Conservation (phyloP, 805 yeast species). For the Candida manassasensis region DNA sequence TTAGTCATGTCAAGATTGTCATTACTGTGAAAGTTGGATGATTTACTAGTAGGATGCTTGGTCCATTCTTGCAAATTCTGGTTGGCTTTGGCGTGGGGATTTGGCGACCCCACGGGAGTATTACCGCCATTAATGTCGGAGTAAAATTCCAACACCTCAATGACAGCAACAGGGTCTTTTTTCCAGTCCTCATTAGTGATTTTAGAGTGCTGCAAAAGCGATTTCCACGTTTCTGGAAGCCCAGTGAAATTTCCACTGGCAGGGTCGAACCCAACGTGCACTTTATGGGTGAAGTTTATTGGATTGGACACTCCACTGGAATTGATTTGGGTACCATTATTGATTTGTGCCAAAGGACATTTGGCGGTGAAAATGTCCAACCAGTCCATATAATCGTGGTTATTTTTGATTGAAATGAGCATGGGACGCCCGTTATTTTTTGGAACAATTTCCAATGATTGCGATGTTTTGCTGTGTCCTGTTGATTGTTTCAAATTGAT, state of each 20-base stretch:
- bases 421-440: constrained; percentile 54
- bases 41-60: constrained; percentile 15
- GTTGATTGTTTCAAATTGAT: constrained; percentile 57
- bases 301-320: constrained; percentile 74
- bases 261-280: constrained; percentile 84
- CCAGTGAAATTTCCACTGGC: constrained; percentile 57
- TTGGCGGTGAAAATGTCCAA: constrained; percentile 79
- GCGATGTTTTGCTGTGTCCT: constrained; percentile 37
- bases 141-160: constrained; percentile 56
- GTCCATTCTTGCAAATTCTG: constrained; percentile 42
- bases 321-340: constrained; percentile 3
- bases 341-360: constrained; percentile 54
- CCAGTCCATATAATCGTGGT: constrained; percentile 83
- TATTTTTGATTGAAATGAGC: constrained; percentile 69
- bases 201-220: constrained; percentile 51
- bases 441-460: constrained; percentile 74
- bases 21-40: constrained; percentile 3
- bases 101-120: constrained; percentile 24
- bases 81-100: constrained; percentile 10
- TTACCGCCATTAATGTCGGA: constrained; percentile 43
- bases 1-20: constrained; percentile 1
- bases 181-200: constrained; percentile 61
- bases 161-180: constrained; percentile 60
- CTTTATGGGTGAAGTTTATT: constrained; percentile 90
- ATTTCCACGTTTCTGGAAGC: constrained; percentile 55